phyloP scores from a whole-genome alignment of 352 stramenopile species.

The Phytophthora europaea region DNA sequence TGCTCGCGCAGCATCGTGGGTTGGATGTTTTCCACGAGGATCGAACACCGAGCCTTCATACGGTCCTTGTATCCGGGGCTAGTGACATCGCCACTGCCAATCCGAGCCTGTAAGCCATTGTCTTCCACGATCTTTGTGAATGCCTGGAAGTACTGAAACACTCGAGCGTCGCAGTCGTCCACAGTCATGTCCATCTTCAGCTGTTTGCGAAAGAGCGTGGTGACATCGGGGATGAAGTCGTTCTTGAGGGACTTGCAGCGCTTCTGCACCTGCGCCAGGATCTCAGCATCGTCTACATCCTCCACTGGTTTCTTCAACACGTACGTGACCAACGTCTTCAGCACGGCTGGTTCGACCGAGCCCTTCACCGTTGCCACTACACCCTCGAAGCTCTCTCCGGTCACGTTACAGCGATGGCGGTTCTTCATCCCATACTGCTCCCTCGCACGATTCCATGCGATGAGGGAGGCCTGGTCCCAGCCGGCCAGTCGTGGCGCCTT shows the following conservation, averaged over 20 bases:
- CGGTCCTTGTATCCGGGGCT: constrained; percentile 4
- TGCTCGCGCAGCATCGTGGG: neutral
- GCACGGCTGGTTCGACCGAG: constrained; percentile 3
- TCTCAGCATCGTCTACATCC: constrained; percentile 3
- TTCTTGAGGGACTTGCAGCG: constrained; percentile 14
- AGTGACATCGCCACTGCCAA: constrained; percentile 1
- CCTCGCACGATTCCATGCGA: constrained; percentile 23
- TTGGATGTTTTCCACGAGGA: neutral
- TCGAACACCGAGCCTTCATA: neutral
- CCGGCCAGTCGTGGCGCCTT: constrained; percentile 8
- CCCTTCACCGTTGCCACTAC: constrained; percentile 24
- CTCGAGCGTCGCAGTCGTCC: constrained; percentile 22
- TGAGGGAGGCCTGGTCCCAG: constrained; percentile 23
- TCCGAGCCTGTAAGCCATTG: constrained; percentile 16
- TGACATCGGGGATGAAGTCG: constrained; percentile 20
- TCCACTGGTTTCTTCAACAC: constrained; percentile 16
- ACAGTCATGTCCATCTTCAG: constrained; percentile 22
- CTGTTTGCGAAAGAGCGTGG: constrained; percentile 9
- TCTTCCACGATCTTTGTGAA: constrained; percentile 17
- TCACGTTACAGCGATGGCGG: constrained; percentile 21
- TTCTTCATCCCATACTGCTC: constrained; percentile 27
- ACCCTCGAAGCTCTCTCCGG: constrained; percentile 19
- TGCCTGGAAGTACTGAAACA: constrained; percentile 23
- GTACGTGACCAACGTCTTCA: constrained; percentile 16
- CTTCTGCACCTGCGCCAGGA: constrained; percentile 12